These are phyloP conservation scores for Teunomyces lycoperdinae DNA, from an alignment of 805 yeast genomes.

Conservation along the genomic window DNA sequence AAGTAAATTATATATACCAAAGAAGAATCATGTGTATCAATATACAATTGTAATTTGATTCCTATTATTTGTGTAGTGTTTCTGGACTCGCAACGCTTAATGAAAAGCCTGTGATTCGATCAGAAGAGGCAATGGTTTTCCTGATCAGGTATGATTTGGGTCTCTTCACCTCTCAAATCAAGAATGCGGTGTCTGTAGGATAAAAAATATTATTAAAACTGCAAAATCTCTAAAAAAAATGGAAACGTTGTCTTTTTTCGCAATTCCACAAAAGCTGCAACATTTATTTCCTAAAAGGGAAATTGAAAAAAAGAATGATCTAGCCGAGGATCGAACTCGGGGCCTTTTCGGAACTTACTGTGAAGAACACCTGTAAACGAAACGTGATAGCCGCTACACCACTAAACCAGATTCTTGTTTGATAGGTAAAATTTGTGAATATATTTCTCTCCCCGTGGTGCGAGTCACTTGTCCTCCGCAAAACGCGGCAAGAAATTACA, in stretches of 20 bases:
- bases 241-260: background rate
- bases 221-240: background rate
- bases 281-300: background rate
- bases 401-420: conserved; percentile 24
- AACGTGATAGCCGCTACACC: conserved; percentile 45
- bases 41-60: background rate
- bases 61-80: background rate
- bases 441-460: background rate
- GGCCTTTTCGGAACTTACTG: conserved; percentile 41
- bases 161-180: background rate
- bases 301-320: conserved; percentile 22
- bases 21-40: background rate
- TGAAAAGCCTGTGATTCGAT: background rate
- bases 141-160: background rate
- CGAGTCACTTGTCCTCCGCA: background rate
- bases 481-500: background rate
- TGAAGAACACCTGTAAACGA: conserved; percentile 36
- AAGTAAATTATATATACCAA: background rate
- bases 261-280: conserved; percentile 3
- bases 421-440: background rate
- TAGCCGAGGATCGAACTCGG: conserved; percentile 46
- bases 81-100: too few relatives aligned
- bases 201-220: conserved; percentile 1
- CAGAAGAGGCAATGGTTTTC: background rate
- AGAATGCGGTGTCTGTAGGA: background rate